These are phyloP conservation scores for Rhododendron williamsianum DNA, from an alignment of 148 eudicot genomes.

Conservation along the genomic window DNA sequence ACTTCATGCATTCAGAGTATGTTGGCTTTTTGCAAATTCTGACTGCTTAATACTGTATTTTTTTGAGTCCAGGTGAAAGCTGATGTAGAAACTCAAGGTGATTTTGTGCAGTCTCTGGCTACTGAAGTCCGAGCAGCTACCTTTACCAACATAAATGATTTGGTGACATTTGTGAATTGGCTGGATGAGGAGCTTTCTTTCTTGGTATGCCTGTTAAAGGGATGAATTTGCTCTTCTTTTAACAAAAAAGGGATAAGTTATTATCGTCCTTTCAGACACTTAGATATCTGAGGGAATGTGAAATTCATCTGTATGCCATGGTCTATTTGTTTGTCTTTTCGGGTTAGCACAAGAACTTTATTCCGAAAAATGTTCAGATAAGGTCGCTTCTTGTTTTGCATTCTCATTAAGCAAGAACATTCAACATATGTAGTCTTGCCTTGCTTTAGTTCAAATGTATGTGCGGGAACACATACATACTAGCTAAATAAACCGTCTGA, in stretches of 20 bases:
- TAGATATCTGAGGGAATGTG: background rate
- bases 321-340: background rate
- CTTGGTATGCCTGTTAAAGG: constrained; percentile 44
- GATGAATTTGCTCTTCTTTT: background rate
- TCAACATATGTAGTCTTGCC: background rate
- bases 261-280: background rate
- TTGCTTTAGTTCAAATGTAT: background rate
- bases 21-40: background rate
- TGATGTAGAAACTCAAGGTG: constrained; percentile 99
- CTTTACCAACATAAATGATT: constrained; percentile 61
- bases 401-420: background rate
- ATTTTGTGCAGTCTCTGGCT: constrained; percentile 90
- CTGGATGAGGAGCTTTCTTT: constrained; percentile 98
- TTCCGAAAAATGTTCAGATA: background rate
- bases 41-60: constrained; percentile 6
- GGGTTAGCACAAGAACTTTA: background rate
- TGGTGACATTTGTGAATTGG: constrained; percentile 90
- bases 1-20: background rate
- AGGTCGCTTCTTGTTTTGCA: background rate
- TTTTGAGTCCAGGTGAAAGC: constrained; percentile 77
- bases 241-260: background rate
- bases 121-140: constrained; percentile 88
- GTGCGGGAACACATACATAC: background rate
- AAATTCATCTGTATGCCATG: background rate
- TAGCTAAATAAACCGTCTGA: background rate